These are phyloP conservation scores for Sarocladium kiliense DNA, from an alignment of 2,329 filamentous ascomycete genomes.

Conservation along the genomic window DNA sequence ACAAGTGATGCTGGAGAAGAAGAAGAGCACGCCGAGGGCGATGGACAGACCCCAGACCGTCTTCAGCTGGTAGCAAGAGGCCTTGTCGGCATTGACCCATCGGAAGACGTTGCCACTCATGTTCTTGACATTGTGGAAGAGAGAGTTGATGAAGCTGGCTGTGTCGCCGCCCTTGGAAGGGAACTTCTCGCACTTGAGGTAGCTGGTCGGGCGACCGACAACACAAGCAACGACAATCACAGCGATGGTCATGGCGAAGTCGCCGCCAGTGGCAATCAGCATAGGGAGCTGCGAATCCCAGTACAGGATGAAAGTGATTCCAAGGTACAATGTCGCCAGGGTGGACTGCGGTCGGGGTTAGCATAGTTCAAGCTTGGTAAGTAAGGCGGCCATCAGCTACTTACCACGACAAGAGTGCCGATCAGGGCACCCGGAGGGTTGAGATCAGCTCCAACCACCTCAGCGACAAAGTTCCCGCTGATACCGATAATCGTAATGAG, in stretches of 20 bases:
- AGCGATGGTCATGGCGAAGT: constrained; percentile 67
- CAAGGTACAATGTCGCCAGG: constrained; percentile 72
- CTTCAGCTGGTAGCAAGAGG: constrained; percentile 80
- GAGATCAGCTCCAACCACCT: constrained; percentile 63
- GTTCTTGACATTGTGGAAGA: constrained; percentile 34
- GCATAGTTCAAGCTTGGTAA: background rate
- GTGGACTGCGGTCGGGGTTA: background rate
- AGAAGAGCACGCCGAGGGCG: constrained; percentile 67
- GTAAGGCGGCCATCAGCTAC: constrained; percentile 27
- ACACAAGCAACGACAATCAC: constrained; percentile 72
- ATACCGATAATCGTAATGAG: constrained; percentile 77
- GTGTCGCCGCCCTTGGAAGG: constrained; percentile 33
- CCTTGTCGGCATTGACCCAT: constrained; percentile 47
- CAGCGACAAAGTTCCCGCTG: constrained; percentile 73
- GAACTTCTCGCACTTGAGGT: constrained; percentile 63
- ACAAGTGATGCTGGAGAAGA: constrained; percentile 54
- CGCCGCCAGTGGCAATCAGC: constrained; percentile 60
- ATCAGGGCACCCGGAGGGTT: constrained; percentile 68
- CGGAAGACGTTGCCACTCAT: constrained; percentile 28
- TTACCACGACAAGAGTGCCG: constrained; percentile 73
- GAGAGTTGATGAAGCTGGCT: constrained; percentile 38
- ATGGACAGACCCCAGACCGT: constrained; percentile 83
- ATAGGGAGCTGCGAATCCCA: constrained; percentile 71
- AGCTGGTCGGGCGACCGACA: constrained; percentile 75
- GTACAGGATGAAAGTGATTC: constrained; percentile 77